phyloP scores from a whole-genome alignment of 805 yeast genomes.

The Candida silvicultrix region DNA sequence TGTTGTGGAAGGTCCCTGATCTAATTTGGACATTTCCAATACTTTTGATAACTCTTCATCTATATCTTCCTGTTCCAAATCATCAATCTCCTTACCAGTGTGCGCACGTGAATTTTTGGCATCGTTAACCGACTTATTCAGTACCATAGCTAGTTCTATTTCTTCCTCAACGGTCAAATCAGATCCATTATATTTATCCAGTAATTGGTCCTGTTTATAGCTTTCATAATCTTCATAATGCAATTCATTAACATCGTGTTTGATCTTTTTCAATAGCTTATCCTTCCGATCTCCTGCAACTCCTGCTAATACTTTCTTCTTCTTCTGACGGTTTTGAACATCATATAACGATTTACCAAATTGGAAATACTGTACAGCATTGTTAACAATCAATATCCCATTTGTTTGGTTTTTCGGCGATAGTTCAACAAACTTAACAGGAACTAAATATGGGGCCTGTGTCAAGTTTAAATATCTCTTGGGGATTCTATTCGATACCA shows the following conservation, averaged over 20 bases:
- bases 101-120: no score
- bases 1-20: not conserved
- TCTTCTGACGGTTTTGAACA: not conserved
- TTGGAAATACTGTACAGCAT: constrained; percentile 18
- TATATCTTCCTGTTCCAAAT: constrained; percentile 2
- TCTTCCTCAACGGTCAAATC: constrained; percentile 16
- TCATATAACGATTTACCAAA: constrained; percentile 12
- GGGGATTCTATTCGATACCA: constrained; percentile 14
- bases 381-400: constrained; percentile 14
- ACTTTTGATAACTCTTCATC: constrained; percentile 9
- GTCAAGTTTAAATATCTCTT: constrained; percentile 8
- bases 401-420: constrained; percentile 7
- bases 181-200: constrained; percentile 18
- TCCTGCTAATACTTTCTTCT: constrained; percentile 10
- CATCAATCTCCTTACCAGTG: not conserved
- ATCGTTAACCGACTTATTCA: constrained; percentile 16
- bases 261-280: constrained; percentile 11
- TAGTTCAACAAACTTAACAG: constrained; percentile 11
- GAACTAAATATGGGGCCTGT: constrained; percentile 8
- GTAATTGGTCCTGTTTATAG: constrained; percentile 7
- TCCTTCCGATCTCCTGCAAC: constrained; percentile 15
- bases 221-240: constrained; percentile 11
- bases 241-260: constrained; percentile 16
- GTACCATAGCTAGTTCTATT: constrained; percentile 20
- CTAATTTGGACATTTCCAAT: constrained; percentile 8